Evolutionary conservation across 805 yeast species (phyloP).

Genomic region (Grigorovia transvaalensis): DNA sequence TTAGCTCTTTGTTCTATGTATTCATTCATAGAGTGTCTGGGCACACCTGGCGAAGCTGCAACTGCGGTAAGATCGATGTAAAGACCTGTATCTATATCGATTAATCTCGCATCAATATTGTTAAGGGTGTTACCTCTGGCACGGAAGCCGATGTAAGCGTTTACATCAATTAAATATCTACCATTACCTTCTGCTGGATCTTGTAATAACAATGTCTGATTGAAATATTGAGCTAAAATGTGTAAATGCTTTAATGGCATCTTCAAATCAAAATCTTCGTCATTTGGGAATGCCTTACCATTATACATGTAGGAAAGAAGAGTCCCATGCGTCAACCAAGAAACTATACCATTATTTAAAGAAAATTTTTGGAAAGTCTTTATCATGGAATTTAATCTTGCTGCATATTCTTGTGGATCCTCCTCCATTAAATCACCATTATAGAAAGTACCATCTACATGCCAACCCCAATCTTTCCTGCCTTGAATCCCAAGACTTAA

Average conservation of each 20-base stretch:
- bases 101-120: conserved; percentile 62
- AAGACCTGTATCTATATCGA: conserved; percentile 58
- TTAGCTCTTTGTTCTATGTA: not conserved
- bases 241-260: conserved; percentile 42
- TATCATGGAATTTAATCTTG: conserved; percentile 34
- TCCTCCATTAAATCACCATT: conserved; percentile 33
- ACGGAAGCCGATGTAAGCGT: conserved; percentile 46
- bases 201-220: conserved; percentile 39
- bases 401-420: not conserved
- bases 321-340: conserved; percentile 62
- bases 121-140: conserved; percentile 47
- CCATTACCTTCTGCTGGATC: conserved; percentile 43
- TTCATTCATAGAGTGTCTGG: not conserved
- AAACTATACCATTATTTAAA: conserved; percentile 34
- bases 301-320: conserved; percentile 56
- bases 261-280: conserved; percentile 54
- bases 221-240: conserved; percentile 32
- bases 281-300: conserved; percentile 57
- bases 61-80: conserved; percentile 66
- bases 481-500: conserved; percentile 8
- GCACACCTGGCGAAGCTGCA: conserved; percentile 32
- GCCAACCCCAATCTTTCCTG: conserved; percentile 22
- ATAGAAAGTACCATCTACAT: conserved; percentile 53
- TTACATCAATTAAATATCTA: conserved; percentile 41
- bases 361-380: conserved; percentile 44